These are phyloP conservation scores for Lignosus rhinocerotis DNA, from an alignment of 1,284 basidiomycete species.

Conservation along the genomic window DNA sequence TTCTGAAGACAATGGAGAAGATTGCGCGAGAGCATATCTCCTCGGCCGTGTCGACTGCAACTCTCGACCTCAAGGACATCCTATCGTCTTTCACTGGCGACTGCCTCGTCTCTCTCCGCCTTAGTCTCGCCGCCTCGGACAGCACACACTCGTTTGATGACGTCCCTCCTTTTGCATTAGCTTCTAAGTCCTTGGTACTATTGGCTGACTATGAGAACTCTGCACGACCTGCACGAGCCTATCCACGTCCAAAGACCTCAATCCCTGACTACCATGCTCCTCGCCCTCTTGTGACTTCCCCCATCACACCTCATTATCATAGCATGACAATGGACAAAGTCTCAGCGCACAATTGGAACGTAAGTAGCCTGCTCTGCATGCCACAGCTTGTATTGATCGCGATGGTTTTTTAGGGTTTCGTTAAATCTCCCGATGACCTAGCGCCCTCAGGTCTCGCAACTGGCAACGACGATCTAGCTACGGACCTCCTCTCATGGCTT, in stretches of 20 bases:
- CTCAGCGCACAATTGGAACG: too few relatives aligned
- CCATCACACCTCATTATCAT: too few relatives aligned
- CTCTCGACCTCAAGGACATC: slow-evolving; percentile 28
- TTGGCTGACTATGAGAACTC: slow-evolving; percentile 1
- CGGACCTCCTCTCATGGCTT: not conserved
- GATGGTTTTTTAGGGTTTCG: too few relatives aligned
- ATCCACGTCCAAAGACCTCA: not conserved
- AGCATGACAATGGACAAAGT: too few relatives aligned
- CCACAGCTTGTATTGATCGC: too few relatives aligned
- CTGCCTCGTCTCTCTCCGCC: slow-evolving; percentile 30
- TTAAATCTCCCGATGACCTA: too few relatives aligned
- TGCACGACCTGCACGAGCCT: slow-evolving; percentile 26
- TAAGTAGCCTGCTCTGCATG: too few relatives aligned
- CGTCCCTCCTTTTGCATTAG: slow-evolving; percentile 34
- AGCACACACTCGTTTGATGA: slow-evolving; percentile 30
- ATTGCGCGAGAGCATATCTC: not conserved
- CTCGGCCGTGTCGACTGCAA: slow-evolving; percentile 15
- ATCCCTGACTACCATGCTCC: too few relatives aligned
- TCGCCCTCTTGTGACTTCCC: too few relatives aligned
- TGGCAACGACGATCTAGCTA: too few relatives aligned
- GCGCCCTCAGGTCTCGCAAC: too few relatives aligned
- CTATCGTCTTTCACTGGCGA: slow-evolving; percentile 24
- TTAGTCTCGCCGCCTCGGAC: slow-evolving; percentile 29
- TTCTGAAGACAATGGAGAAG: slow-evolving; percentile 3
- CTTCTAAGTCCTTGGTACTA: slow-evolving; percentile 10